These are phyloP conservation scores for Leishmania tropica DNA, from an alignment of 208 protist species.

Conservation along the genomic window DNA sequence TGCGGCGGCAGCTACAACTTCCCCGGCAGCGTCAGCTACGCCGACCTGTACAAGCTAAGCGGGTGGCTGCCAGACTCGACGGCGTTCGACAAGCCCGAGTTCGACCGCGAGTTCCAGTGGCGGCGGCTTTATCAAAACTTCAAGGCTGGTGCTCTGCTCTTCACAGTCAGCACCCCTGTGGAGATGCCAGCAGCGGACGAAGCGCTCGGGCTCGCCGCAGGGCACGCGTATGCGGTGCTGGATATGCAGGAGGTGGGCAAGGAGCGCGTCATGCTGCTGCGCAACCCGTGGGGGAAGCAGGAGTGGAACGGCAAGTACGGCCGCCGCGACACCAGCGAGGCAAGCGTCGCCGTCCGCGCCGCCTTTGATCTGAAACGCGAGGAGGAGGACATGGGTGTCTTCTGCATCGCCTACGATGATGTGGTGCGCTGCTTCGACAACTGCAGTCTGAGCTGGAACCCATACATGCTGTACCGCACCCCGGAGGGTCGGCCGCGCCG, in stretches of 20 bases:
- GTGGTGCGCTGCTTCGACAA: conserved; percentile 63
- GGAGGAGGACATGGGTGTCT: conserved; percentile 69
- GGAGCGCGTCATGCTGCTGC: conserved; percentile 64
- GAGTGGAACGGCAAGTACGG: conserved; percentile 69
- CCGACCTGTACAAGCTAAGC: conserved; percentile 89
- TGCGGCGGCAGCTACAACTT: conserved; percentile 88
- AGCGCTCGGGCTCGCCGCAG: conserved; percentile 43
- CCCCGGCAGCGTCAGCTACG: conserved; percentile 77
- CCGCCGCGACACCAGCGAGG: conserved; percentile 46
- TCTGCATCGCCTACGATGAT: conserved; percentile 87
- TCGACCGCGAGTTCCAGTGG: conserved; percentile 83
- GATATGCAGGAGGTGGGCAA: conserved; percentile 55
- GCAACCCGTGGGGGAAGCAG: conserved; percentile 81
- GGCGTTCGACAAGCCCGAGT: conserved; percentile 34
- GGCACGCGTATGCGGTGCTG: conserved; percentile 83
- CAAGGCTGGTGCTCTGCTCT: conserved; percentile 59
- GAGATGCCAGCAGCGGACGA: conserved; percentile 28
- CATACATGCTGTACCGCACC: conserved; percentile 80
- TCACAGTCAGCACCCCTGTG: conserved; percentile 62
- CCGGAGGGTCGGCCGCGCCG: conserved; percentile 51
- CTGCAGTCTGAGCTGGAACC: conserved; percentile 86
- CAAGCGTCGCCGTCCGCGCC: conserved; percentile 39
- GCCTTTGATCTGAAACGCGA: conserved; percentile 50
- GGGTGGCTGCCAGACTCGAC: conserved; percentile 87
- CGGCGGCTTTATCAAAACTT: conserved; percentile 58